A percentile compares a stretch with the other conserved stretches of the same genome.
phyloP scores from a whole-genome alignment of 176 grass and related monocot genomes.

The Carex pumila region DNA sequence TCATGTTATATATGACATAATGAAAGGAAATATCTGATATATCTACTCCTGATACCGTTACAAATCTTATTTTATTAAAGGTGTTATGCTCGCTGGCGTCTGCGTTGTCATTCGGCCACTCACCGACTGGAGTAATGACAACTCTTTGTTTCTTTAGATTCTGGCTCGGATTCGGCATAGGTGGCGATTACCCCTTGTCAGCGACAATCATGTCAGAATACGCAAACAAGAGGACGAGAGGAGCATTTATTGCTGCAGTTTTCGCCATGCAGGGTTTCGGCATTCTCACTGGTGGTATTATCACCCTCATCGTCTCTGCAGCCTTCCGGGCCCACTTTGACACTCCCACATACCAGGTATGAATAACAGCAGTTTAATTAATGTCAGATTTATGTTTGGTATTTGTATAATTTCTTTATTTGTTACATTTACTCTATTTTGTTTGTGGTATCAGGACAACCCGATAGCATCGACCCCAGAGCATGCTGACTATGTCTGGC shows the following conservation, averaged over 20 bases:
- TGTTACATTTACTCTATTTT: not conserved
- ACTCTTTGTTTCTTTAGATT: conserved; percentile 73
- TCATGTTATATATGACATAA: too few relatives aligned
- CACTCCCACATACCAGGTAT: conserved; percentile 26
- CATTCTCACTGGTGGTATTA: conserved; percentile 43
- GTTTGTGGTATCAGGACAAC: conserved; percentile 8
- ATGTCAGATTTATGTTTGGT: not conserved
- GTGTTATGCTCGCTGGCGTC: conserved; percentile 56
- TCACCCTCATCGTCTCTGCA: conserved; percentile 30
- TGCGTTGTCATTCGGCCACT: conserved; percentile 40
- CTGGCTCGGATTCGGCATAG: conserved; percentile 75
- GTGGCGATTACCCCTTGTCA: conserved; percentile 62
- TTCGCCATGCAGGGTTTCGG: conserved; percentile 69
- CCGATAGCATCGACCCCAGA: conserved; percentile 22
- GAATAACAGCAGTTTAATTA: not conserved
- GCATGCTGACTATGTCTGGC: conserved; percentile 70
- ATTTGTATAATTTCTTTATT: not conserved
- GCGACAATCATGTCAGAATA: conserved; percentile 78
- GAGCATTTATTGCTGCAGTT: conserved; percentile 54
- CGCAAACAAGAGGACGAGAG: conserved; percentile 44
- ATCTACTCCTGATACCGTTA: conserved; percentile 8
- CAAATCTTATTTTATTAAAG: conserved; percentile 43
- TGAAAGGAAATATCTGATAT: too few relatives aligned
- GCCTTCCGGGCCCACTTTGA: conserved; percentile 25
- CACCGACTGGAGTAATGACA: conserved; percentile 18